A percentile compares a stretch with the other conserved stretches of the same genome.
Evolutionary conservation across 495 filamentous ascomycete genomes (phyloP).

Genomic region (Penicillium silybi): DNA sequence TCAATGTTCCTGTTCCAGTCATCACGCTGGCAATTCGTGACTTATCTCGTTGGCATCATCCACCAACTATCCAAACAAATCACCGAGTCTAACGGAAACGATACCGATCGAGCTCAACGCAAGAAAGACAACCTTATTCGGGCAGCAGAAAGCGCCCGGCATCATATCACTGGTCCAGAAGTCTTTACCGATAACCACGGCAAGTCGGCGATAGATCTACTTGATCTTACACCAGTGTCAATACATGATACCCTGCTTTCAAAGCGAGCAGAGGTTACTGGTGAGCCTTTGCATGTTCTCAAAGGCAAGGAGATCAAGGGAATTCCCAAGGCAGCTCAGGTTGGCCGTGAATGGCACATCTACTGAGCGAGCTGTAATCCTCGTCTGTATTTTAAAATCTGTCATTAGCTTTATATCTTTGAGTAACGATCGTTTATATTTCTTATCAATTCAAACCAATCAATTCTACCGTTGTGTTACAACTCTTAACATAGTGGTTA

Average conservation of each 20-base stretch:
- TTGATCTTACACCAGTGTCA: conserved; percentile 31
- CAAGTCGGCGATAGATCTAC: conserved; percentile 16
- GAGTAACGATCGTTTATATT: background rate
- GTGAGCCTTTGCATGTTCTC: conserved; percentile 25
- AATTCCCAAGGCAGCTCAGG: conserved; percentile 43
- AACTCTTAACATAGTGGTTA: no score
- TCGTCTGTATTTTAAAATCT: background rate
- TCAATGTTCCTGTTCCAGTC: conserved; percentile 81
- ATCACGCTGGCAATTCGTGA: conserved; percentile 72
- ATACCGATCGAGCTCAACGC: conserved; percentile 30
- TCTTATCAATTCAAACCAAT: background rate
- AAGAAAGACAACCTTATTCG: conserved; percentile 41
- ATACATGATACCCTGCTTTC: conserved; percentile 27
- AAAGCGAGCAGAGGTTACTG: conserved; percentile 21
- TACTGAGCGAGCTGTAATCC: conserved; percentile 22
- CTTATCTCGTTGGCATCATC: conserved; percentile 58
- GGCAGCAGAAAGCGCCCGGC: conserved; percentile 29
- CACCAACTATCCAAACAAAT: conserved; percentile 38
- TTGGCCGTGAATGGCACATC: conserved; percentile 43
- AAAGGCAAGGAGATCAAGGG: conserved; percentile 43
- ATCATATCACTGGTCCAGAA: conserved; percentile 35
- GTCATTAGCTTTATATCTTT: background rate
- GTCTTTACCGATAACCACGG: conserved; percentile 26
- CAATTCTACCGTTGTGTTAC: no score
- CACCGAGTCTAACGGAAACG: conserved; percentile 19